phyloP scores from a whole-genome alignment of 805 yeast species.

The Cephaloascus albidus region DNA sequence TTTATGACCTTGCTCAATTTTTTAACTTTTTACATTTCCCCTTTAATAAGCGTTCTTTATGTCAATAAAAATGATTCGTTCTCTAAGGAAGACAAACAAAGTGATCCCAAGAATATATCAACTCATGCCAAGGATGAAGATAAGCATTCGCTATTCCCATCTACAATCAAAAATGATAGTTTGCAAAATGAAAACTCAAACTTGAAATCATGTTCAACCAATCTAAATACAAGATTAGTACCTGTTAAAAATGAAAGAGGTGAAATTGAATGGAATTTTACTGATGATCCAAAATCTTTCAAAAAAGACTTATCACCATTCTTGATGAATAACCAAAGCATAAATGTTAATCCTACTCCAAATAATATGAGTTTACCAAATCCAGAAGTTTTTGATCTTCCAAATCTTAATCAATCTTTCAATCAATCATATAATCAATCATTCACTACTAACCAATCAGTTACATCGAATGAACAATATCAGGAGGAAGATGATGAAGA shows the following conservation, averaged over 20 bases:
- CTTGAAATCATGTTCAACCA: slow-evolving; percentile 38
- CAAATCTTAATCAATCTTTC: not conserved
- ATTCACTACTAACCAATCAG: too few relatives aligned
- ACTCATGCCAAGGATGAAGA: too few relatives aligned
- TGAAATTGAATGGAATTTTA: slow-evolving; percentile 48
- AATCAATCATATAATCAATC: too few relatives aligned
- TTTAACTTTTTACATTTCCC: too few relatives aligned
- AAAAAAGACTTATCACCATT: slow-evolving; percentile 1
- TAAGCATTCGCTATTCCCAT: too few relatives aligned
- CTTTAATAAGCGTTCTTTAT: too few relatives aligned
- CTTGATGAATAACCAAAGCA: not conserved
- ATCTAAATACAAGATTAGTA: slow-evolving; percentile 35
- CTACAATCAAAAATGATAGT: not conserved
- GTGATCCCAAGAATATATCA: too few relatives aligned
- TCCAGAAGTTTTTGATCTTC: not conserved
- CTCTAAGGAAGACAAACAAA: too few relatives aligned
- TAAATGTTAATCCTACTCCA: not conserved
- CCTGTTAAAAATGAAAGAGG: slow-evolving; percentile 45
- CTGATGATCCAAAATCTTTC: slow-evolving; percentile 20
- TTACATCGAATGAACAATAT: too few relatives aligned
- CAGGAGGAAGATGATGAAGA: not conserved
- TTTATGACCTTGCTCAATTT: too few relatives aligned
- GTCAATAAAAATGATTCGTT: too few relatives aligned
- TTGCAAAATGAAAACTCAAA: slow-evolving; percentile 6
- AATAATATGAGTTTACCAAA: not conserved